Conservation (phyloP, 768 basidiomycete species). For the Sarcodon aspratus region DNA sequence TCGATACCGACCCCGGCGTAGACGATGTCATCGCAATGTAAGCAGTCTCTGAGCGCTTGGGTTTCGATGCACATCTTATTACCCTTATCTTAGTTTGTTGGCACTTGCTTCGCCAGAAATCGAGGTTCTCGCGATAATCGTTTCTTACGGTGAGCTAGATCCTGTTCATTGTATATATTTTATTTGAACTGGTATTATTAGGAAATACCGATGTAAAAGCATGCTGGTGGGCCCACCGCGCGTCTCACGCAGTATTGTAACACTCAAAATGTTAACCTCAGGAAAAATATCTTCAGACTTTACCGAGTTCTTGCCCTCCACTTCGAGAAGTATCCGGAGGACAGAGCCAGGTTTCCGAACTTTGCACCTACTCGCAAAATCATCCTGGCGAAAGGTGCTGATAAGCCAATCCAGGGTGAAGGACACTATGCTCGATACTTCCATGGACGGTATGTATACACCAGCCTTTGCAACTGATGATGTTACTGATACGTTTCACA, state of each 20-base stretch:
- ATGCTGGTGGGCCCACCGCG: slow-evolving; percentile 36
- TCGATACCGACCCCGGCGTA: slow-evolving; percentile 82
- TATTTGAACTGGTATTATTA: slow-evolving; percentile 13
- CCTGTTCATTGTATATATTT: not conserved
- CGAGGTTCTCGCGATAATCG: slow-evolving; percentile 63
- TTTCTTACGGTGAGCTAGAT: slow-evolving; percentile 56
- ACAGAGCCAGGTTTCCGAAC: slow-evolving; percentile 48
- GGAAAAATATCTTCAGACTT: slow-evolving; percentile 63
- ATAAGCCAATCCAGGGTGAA: slow-evolving; percentile 59
- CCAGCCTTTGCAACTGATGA: not conserved
- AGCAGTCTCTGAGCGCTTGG: slow-evolving; percentile 11
- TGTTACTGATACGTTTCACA: slow-evolving; percentile 14
- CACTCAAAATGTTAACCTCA: slow-evolving; percentile 15
- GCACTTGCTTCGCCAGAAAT: slow-evolving; percentile 80
- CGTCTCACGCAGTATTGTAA: not conserved
- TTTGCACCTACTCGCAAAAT: slow-evolving; percentile 40
- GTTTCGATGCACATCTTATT: not conserved
- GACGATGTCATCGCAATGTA: slow-evolving; percentile 77
- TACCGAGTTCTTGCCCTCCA: slow-evolving; percentile 59
- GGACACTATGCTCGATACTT: slow-evolving; percentile 76
- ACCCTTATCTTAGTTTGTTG: slow-evolving; percentile 38
- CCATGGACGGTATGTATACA: slow-evolving; percentile 50
- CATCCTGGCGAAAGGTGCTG: slow-evolving; percentile 52
- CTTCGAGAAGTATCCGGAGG: slow-evolving; percentile 40
- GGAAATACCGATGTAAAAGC: slow-evolving; percentile 63